Evolutionary conservation across 2,329 filamentous ascomycete species (phyloP).

Genomic region (Aspergillus sergii): DNA sequence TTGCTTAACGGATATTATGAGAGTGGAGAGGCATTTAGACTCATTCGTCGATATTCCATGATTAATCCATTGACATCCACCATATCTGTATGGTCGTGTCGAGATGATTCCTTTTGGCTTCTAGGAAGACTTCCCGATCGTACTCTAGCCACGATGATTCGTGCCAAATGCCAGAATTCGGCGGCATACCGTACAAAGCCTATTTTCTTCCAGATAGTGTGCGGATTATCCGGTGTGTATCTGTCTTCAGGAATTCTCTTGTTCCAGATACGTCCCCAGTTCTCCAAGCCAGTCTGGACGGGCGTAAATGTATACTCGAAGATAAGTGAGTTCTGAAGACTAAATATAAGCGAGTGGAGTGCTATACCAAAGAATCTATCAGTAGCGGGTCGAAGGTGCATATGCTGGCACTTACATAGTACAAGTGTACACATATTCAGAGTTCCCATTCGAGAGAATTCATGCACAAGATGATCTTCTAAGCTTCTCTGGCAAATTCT

Average conservation of each 20-base stretch:
- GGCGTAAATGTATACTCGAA: conserved; percentile 26
- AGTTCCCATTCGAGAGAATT: conserved; percentile 24
- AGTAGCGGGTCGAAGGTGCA: background rate
- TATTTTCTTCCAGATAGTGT: conserved; percentile 29
- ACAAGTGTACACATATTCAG: conserved; percentile 29
- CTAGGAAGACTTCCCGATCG: conserved; percentile 1
- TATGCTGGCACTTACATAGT: conserved; percentile 17
- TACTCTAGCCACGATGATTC: conserved; percentile 24
- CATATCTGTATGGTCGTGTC: conserved; percentile 30
- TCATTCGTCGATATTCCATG: conserved; percentile 27
- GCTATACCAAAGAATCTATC: conserved; percentile 8
- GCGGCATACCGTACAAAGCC: conserved; percentile 29
- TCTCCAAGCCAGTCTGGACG: conserved; percentile 26
- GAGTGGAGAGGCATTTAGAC: conserved; percentile 13
- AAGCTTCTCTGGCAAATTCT: conserved; percentile 23
- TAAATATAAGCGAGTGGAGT: conserved; percentile 27
- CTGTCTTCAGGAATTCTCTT: conserved; percentile 22
- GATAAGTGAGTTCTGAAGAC: conserved; percentile 27
- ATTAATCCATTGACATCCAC: conserved; percentile 28
- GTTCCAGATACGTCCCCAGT: conserved; percentile 32
- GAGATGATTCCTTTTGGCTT: background rate
- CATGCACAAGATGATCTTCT: conserved; percentile 12
- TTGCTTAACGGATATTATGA: background rate
- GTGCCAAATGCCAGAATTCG: conserved; percentile 32
- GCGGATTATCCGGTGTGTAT: conserved; percentile 18